phyloP scores from a whole-genome alignment of 176 grass and related monocot genomes.

The sorghum (Sorghum bicolor) region DNA sequence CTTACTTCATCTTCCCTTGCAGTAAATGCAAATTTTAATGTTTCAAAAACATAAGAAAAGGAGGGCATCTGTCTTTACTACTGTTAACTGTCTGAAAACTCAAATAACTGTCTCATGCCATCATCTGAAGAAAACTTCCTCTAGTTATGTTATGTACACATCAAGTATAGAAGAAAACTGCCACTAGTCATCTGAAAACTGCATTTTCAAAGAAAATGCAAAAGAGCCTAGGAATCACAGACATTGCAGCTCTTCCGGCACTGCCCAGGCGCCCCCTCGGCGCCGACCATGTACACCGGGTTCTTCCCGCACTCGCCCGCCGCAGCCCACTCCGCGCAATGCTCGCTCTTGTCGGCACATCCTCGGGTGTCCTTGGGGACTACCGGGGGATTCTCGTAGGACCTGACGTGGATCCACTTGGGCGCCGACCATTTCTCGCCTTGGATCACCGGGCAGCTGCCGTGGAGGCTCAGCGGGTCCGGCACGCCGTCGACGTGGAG shows the following conservation, averaged over 20 bases:
- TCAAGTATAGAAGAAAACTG: neutral
- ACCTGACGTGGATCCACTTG: constrained; percentile 57
- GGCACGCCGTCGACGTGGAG: constrained; percentile 36
- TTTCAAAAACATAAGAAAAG: neutral
- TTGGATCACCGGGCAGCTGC: constrained; percentile 58
- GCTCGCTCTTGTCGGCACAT: constrained; percentile 10
- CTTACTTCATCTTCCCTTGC: constrained; percentile 1
- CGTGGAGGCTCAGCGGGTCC: constrained; percentile 54
- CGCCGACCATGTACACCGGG: constrained; percentile 40
- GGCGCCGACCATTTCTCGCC: constrained; percentile 66
- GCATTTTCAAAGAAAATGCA: no score
- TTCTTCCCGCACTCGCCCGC: constrained; percentile 24
- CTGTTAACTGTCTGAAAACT: neutral
- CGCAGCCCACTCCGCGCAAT: constrained; percentile 34
- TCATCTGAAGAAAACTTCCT: neutral
- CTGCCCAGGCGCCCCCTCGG: constrained; percentile 19
- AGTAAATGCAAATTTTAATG: constrained; percentile 1
- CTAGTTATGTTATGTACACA: constrained; percentile 19
- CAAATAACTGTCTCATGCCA: neutral
- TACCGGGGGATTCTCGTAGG: constrained; percentile 13
- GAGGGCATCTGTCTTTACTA: neutral
- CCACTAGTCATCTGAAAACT: neutral
- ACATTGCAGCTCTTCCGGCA: constrained; percentile 45
- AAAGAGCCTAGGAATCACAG: constrained; percentile 6
- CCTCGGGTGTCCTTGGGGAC: neutral